Evolutionary conservation across 192 early-diverging fungal genomes (phyloP).

Genomic region (Umbelopsis ramanniana): DNA sequence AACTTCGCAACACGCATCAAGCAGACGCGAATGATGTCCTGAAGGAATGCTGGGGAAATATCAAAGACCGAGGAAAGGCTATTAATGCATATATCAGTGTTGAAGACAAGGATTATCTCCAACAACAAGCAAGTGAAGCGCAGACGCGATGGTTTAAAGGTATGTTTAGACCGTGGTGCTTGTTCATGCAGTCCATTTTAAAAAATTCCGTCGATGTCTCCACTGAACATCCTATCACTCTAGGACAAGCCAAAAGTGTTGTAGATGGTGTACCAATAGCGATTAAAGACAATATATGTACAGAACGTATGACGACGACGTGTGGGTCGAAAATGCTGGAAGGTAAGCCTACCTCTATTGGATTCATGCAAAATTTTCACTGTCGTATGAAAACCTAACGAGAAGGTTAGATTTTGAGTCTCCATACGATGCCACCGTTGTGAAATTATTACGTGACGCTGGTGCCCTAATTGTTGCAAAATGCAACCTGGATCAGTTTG

Average conservation of each 20-base stretch:
- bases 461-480: constrained; percentile 79
- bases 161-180: constrained; percentile 5
- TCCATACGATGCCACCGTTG: constrained; percentile 78
- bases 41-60: constrained; percentile 5
- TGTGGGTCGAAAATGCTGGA: constrained; percentile 78
- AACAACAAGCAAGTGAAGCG: constrained; percentile 27
- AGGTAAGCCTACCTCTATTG: constrained; percentile 36
- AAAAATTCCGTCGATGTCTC: not conserved
- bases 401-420: constrained; percentile 60
- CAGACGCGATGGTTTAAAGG: constrained; percentile 39
- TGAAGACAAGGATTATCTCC: constrained; percentile 8
- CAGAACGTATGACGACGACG: constrained; percentile 60
- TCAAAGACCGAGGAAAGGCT: constrained; percentile 10
- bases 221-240: not conserved
- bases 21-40: constrained; percentile 4
- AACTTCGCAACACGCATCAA: constrained; percentile 14
- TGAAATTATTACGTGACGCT: constrained; percentile 58
- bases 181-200: not conserved
- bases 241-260: constrained; percentile 39
- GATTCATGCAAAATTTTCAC: constrained; percentile 1
- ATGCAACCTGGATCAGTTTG: constrained; percentile 97
- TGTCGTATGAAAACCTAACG: not conserved
- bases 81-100: constrained; percentile 12
- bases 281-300: constrained; percentile 86
- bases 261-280: constrained; percentile 72